Evolutionary conservation across 1,284 basidiomycete species (phyloP).

Genomic region (Coniferiporia weirii): DNA sequence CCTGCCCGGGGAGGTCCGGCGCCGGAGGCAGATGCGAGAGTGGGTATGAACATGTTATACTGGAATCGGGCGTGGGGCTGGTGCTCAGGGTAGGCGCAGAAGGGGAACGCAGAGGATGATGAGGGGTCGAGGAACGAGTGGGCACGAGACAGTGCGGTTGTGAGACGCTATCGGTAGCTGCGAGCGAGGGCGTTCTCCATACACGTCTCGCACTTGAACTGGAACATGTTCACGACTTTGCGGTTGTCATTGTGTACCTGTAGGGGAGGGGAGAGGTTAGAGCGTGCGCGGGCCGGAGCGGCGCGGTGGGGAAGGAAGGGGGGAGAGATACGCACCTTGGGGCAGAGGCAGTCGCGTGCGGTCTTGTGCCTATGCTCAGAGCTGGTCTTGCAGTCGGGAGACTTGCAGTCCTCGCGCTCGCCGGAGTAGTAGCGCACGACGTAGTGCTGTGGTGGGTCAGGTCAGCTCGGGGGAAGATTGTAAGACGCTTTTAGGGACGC

Average conservation of each 20-base stretch:
- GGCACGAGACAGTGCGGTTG: background rate
- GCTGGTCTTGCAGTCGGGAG: conserved; percentile 48
- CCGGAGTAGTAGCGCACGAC: conserved; percentile 59
- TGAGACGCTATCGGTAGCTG: conserved; percentile 24
- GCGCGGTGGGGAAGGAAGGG: background rate
- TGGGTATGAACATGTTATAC: too few species aligned
- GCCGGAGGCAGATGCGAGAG: too few species aligned
- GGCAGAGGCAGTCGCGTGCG: conserved; percentile 44
- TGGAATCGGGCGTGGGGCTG: too few species aligned
- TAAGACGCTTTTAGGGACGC: background rate
- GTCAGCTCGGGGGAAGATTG: background rate
- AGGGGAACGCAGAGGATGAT: too few species aligned
- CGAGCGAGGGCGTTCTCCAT: conserved; percentile 29
- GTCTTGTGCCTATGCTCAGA: conserved; percentile 49
- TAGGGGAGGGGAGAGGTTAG: background rate
- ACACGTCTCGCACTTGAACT: conserved; percentile 45
- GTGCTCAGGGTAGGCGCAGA: too few species aligned
- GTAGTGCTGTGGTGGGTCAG: conserved; percentile 44
- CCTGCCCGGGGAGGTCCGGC: too few species aligned
- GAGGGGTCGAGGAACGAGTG: background rate
- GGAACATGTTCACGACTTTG: conserved; percentile 43
- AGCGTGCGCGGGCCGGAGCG: background rate
- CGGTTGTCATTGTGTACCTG: conserved; percentile 38
- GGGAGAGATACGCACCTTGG: conserved; percentile 28
- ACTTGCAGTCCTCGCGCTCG: conserved; percentile 46